These are phyloP conservation scores for Simplicillium aogashimaense DNA, from an alignment of 2,329 filamentous ascomycete genomes.

Conservation along the genomic window DNA sequence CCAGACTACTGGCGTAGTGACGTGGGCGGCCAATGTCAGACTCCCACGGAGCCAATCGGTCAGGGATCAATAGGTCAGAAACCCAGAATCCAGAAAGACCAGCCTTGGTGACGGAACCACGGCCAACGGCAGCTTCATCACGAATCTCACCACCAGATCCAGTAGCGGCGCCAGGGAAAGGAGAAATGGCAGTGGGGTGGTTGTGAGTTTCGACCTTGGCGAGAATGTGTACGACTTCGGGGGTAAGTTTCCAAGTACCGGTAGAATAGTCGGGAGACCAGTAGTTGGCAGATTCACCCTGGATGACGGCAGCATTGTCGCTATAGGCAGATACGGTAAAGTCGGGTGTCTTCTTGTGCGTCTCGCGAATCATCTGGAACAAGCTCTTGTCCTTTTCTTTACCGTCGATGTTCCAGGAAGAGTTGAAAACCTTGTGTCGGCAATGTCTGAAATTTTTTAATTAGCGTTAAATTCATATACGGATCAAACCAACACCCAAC, in stretches of 20 bases:
- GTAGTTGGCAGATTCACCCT: constrained; percentile 33
- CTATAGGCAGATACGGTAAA: constrained; percentile 93
- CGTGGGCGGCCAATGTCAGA: constrained; percentile 78
- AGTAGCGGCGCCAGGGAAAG: constrained; percentile 85
- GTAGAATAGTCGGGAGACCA: constrained; percentile 86
- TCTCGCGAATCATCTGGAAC: constrained; percentile 95
- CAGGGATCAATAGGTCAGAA: constrained; percentile 86
- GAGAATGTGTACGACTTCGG: constrained; percentile 78
- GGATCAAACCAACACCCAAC: neutral
- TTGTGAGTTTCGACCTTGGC: constrained; percentile 98
- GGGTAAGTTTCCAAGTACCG: constrained; percentile 78
- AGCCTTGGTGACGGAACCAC: constrained; percentile 87
- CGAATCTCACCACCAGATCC: constrained; percentile 92
- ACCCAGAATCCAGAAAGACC: constrained; percentile 91
- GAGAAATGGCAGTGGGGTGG: constrained; percentile 91
- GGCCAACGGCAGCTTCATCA: constrained; percentile 88
- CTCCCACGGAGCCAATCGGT: constrained; percentile 78
- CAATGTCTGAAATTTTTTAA: constrained; percentile 43
- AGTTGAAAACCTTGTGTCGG: constrained; percentile 85
- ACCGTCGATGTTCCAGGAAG: constrained; percentile 90
- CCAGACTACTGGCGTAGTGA: constrained; percentile 86
- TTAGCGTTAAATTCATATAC: neutral
- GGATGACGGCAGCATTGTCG: constrained; percentile 88
- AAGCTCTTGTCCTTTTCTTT: constrained; percentile 68
- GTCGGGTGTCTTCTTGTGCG: constrained; percentile 70